Base-by-base conservation (phyloP, 331 rosid genomes). In the Rhamnella rubrinervis region DNA sequence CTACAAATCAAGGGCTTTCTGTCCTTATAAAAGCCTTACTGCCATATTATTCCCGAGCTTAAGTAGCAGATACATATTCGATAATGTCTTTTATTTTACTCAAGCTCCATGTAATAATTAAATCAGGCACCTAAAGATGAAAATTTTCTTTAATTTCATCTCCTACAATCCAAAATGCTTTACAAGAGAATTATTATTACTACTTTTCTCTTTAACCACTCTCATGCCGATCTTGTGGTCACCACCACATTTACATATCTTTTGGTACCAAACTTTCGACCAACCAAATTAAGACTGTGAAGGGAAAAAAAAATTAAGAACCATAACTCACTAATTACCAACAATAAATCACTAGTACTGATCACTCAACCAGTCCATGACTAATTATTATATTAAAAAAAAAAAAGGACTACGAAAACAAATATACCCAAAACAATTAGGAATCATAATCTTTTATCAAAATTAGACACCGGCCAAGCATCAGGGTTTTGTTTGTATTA, bases 391-490 rank as follows among this genome's bases (percentile, higher is more conserved):
- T 44, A 44, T 9, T 9, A 11, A 44, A 44, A 11, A 44, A 44
- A 44, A 41, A 41, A 10, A 8, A 41, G 1, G 19, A 62, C 17
- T 14, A 21, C 18, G 60, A 53, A 72, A 63, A 3, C 21, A 23
- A 63, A 39, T 63, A 63, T 53, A 23, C 7, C 25, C 47, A 39
- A 9, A 17, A 64, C 57, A 20, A 31, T 65, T 2, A 18, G 41
- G 26, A 50, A 65, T 65, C 58, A 47, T 35, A 60, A 67, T 74
- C 66, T 71, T 71, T 67, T 50, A 69, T 51, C 49, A 66, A 66
- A 41, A 69, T 81, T 77, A 86, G 85, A 84, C 70, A 71, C 90
- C 85, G 90, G 75, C 87, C 85, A 75, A 72, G 63, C 82, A 84
- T 73, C 68, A 72, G 55, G 51, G 59, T 74, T 78, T 74, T 82